Base-by-base conservation (phyloP, 257 asterid genomes). In the Voacanga thouarsii region DNA sequence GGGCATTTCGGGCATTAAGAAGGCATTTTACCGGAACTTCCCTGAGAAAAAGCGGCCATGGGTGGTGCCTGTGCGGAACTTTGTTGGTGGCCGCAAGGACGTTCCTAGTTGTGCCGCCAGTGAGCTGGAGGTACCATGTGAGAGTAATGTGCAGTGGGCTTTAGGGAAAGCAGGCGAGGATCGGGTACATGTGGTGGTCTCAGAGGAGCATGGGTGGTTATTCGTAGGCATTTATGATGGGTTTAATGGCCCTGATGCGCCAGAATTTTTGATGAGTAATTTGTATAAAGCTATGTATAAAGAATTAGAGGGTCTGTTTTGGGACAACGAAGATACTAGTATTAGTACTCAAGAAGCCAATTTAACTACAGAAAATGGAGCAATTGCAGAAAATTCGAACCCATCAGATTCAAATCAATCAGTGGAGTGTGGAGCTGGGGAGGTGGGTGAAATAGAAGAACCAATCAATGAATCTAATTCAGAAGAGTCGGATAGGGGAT, bases 201-300 rank as follows among this genome's bases (percentile, higher is more conserved):
- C 99, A 6, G 97, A 94, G 85, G 99, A 94, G 82, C 89, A 88
- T 65, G 97, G 97, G n/a, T 94, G 97, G 97, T 83, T 94, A 69
- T 94, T 94, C 80, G 97, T 94, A 66, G 99, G 99, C 71, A 94
- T 94, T 80, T 94, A 94, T 77, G 99, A 94, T 79, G 99, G 99
- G 44, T 94, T 94, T 81, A 94, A 94, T 65, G 99, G 99, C 64
- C 97, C 99, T 26, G 99, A 94, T 84, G 99, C 97, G 18, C 99
- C 97, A 1, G 99, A 94, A 73, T 94, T 91, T 82, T 86, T 94
- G 87, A 94, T 94, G 97, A 89, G 94, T 85, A 93, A 90, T 82
- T 77, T 94, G 61, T 94, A 94, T 84, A 92, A 88, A 85, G 94
- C 97, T 68, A 87, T 91, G 96, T 90, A 88, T 71, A 87, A 88